Evolutionary conservation across 2,329 filamentous ascomycete genomes (phyloP), one percentile per base, ranked within the genome.

Genomic region (Lachnellula willkommii): DNA sequence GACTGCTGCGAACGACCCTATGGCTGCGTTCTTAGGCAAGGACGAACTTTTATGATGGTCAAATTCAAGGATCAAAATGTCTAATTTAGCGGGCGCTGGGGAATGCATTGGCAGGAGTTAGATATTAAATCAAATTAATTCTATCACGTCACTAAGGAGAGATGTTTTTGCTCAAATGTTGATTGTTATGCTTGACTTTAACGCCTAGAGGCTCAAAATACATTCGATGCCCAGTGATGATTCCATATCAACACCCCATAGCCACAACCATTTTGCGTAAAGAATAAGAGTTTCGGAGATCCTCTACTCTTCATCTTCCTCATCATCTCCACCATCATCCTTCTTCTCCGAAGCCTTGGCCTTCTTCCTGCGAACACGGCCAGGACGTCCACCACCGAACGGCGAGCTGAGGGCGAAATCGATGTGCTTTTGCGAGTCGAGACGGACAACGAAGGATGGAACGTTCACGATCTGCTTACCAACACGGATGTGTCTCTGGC

Each of bases 391-490:
- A 76, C 92, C 92, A 79, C 94, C 94, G 73, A 96, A 96, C 75
- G 94, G 93, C 75, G 93, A 97, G 79, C 88, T 95, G 67, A 99
- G 86, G 64, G 94, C 84, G 77, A 99, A 97, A 84, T 99, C 94
- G 73, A 99, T 97, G 88, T 99, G 94, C 90, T 99, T 99, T 88
- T 99, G 94, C 72, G 92, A 96, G 84, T 99, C 94, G 74, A 99
- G 90, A 81, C 94, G 94, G 78, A 99, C 94, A 76, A 99, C 88
- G 88, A 96, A 99, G 55, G 93, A 97, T 66, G 94, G 94, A 60
- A 99, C 94, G 80, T 99, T 99, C 85, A 99, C 94, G 76, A 99
- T 97, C 85, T 99, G 94, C 90, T 99, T 99, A 80, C 94, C 94
- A 75, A 99, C 94, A 75, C 92, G 94, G 81, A 99, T 99, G 85